Evolutionary conservation across 2,329 filamentous ascomycete species (phyloP).

Genomic region (Fusarium guadeloupense): DNA sequence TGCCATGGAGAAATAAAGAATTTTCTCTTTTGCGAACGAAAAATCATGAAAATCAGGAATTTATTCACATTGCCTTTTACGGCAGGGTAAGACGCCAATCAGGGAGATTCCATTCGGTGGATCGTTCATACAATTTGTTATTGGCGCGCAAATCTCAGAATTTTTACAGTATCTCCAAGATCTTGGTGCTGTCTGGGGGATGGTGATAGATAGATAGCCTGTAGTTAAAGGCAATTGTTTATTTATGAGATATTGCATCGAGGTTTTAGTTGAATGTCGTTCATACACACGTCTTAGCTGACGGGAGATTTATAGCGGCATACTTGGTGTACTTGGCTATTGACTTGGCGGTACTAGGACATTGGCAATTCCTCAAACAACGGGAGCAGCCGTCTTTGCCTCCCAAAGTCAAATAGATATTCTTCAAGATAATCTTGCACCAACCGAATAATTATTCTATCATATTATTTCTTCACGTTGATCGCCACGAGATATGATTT

Average conservation of each 20-base stretch:
- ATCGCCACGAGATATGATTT: neutral
- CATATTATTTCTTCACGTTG: too few species aligned
- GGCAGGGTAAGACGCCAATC: neutral
- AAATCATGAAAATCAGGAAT: neutral
- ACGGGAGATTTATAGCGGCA: slow-evolving; percentile 25
- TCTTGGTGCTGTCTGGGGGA: neutral
- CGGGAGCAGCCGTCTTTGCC: too few species aligned
- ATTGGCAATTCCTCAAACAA: neutral
- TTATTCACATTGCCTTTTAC: too few species aligned
- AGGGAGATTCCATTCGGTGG: neutral
- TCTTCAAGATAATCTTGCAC: too few species aligned
- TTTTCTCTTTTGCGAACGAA: slow-evolving; percentile 1
- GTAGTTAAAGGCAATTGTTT: neutral
- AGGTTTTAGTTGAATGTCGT: neutral
- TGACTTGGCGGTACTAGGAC: slow-evolving; percentile 24
- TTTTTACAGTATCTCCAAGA: neutral
- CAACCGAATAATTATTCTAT: too few species aligned
- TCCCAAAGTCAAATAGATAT: too few species aligned
- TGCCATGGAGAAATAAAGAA: neutral
- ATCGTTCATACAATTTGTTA: neutral
- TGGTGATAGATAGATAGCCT: neutral
- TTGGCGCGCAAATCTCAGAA: neutral
- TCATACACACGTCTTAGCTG: slow-evolving; percentile 17
- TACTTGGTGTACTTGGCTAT: neutral
- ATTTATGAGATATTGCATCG: neutral